phyloP scores from a whole-genome alignment of 176 grass and related monocot species.

The Zoysia pacifica region DNA sequence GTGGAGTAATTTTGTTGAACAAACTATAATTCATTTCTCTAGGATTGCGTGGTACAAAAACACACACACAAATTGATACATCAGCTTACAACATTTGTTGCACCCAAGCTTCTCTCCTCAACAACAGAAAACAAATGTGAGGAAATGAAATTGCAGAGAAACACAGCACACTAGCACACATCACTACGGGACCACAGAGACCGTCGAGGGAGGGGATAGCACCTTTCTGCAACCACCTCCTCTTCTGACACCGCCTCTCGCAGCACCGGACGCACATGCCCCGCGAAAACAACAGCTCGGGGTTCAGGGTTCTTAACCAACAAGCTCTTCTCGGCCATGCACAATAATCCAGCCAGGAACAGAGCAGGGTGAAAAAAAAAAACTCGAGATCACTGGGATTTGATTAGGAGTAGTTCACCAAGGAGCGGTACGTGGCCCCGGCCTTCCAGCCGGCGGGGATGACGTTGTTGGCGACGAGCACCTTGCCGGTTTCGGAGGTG shows the following conservation, averaged over 20 bases:
- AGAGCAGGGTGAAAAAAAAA: too few relatives aligned
- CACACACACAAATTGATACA: slow-evolving; percentile 34
- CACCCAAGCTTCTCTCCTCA: slow-evolving; percentile 19
- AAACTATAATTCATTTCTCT: slow-evolving; percentile 22
- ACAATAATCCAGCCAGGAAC: slow-evolving; percentile 1
- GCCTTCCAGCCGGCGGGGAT: slow-evolving; percentile 60
- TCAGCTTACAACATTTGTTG: slow-evolving; percentile 7
- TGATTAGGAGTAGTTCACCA: slow-evolving; percentile 60
- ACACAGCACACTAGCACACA: slow-evolving; percentile 17
- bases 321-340: slow-evolving; percentile 1
- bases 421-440: slow-evolving; percentile 55
- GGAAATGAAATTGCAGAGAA: background rate
- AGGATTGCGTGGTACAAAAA: slow-evolving; percentile 7
- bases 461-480: slow-evolving; percentile 53
- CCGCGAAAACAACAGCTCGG: background rate
- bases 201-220: slow-evolving; percentile 55
- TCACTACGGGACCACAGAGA: slow-evolving; percentile 34
- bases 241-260: slow-evolving; percentile 55
- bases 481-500: slow-evolving; percentile 62
- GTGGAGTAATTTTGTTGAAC: too few relatives aligned
- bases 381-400: too few relatives aligned
- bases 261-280: slow-evolving; percentile 36
- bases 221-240: slow-evolving; percentile 31
- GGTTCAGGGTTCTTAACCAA: background rate
- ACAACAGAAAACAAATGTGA: background rate